phyloP scores from a whole-genome alignment of 192 early-diverging fungal genomes.

The Coemansia sp. region DNA sequence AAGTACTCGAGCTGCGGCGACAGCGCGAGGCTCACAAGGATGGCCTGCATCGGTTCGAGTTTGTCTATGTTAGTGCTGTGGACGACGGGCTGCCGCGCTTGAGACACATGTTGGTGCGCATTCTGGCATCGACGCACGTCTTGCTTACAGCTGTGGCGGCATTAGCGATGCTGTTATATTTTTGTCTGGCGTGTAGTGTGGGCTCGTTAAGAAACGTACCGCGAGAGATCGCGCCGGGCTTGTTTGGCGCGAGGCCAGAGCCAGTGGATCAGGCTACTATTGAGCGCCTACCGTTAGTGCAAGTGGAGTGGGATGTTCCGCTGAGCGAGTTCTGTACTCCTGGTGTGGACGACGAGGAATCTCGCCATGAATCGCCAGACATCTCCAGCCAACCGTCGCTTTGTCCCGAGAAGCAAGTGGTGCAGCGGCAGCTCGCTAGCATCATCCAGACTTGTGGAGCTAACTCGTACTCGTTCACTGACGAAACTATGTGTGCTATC shows the following conservation, averaged over 20 bases:
- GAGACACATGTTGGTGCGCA: conserved; percentile 20
- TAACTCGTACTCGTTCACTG: conserved; percentile 50
- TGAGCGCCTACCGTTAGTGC: conserved; percentile 36
- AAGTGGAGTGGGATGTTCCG: conserved; percentile 35
- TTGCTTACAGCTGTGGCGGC: conserved; percentile 29
- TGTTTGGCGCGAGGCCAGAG: conserved; percentile 36
- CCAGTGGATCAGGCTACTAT: conserved; percentile 34
- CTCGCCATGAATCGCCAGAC: conserved; percentile 34
- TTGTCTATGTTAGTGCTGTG: conserved; percentile 37
- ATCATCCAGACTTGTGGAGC: conserved; percentile 41
- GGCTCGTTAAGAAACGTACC: conserved; percentile 46
- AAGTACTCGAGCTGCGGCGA: conserved; percentile 9
- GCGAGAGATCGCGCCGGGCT: conserved; percentile 34
- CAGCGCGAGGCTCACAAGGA: conserved; percentile 7
- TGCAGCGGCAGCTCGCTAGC: conserved; percentile 39
- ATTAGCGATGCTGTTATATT: conserved; percentile 31
- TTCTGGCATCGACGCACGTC: conserved; percentile 39
- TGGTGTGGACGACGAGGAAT: conserved; percentile 27
- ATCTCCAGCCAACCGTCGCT: background rate
- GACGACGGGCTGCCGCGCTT: conserved; percentile 12
- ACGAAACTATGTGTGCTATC: conserved; percentile 76
- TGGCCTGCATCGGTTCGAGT: conserved; percentile 11
- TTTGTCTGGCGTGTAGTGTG: conserved; percentile 41
- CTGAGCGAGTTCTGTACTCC: background rate
- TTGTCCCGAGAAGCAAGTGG: conserved; percentile 11